Conservation (phyloP, 257 asterid genomes). For the Henckelia pumila region DNA sequence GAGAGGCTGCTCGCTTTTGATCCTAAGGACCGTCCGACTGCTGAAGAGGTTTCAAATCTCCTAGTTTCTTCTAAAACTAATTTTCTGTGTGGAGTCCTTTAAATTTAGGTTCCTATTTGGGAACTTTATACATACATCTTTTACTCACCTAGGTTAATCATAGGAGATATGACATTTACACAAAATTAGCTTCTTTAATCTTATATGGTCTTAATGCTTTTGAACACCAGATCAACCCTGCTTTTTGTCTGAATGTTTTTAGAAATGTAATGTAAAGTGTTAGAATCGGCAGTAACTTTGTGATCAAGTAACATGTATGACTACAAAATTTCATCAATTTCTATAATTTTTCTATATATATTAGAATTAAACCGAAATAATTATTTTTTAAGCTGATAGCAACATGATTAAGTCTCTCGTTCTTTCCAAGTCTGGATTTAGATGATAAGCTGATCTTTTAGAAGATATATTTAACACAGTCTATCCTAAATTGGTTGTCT, state of each 20-base stretch:
- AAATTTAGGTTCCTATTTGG: neutral
- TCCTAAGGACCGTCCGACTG: constrained; percentile 92
- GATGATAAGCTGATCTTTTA: neutral
- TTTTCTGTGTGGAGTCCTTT: neutral
- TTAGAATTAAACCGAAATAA: no score
- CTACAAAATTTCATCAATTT: no score
- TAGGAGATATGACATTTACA: no score
- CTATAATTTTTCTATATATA: no score
- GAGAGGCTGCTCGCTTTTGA: constrained; percentile 83
- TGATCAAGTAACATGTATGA: no score
- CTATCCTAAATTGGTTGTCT: neutral
- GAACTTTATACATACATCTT: neutral
- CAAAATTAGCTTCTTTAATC: neutral
- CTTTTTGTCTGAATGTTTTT: neutral
- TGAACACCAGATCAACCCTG: neutral
- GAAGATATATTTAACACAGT: neutral
- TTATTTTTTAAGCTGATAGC: neutral
- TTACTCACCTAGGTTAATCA: neutral
- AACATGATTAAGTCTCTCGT: neutral
- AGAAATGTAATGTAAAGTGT: no score
- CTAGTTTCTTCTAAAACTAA: neutral
- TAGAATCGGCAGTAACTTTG: no score
- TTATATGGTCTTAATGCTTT: no score
- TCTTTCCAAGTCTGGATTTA: neutral
- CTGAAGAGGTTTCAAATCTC: constrained; percentile 49